Evolutionary conservation across 352 stramenopile genomes (phyloP).

Genomic region (Pythium aquatile): DNA sequence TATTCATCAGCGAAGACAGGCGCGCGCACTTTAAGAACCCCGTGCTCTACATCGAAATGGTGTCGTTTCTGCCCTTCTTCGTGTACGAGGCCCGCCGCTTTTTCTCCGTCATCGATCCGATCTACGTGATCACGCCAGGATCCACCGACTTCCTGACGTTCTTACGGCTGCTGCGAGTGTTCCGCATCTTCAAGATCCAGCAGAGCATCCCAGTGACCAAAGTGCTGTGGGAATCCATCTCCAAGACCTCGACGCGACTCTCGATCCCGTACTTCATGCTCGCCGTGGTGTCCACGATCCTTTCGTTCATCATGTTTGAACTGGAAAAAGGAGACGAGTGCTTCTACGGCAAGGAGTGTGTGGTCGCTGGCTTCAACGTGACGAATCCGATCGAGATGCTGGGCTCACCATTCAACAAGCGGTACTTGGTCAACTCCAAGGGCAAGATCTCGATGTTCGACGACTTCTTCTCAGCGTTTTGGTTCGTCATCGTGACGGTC

Average conservation of each 20-base stretch:
- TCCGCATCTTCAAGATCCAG: constrained; percentile 78
- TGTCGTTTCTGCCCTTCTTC: constrained; percentile 71
- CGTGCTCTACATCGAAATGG: constrained; percentile 58
- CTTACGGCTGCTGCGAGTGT: constrained; percentile 54
- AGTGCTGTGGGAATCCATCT: constrained; percentile 76
- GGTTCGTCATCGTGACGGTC: constrained; percentile 83
- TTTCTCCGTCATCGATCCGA: constrained; percentile 32
- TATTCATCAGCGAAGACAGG: constrained; percentile 42
- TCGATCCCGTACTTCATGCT: constrained; percentile 84
- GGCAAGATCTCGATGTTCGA: constrained; percentile 69
- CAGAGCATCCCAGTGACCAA: constrained; percentile 77
- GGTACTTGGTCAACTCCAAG: constrained; percentile 70
- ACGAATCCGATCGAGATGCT: constrained; percentile 50
- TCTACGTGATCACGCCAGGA: constrained; percentile 67
- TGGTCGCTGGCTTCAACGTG: constrained; percentile 57
- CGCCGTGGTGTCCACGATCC: constrained; percentile 65
- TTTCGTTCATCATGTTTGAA: constrained; percentile 80
- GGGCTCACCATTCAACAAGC: constrained; percentile 56
- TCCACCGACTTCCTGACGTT: constrained; percentile 65
- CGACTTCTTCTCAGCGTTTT: constrained; percentile 82
- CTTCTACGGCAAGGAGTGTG: constrained; percentile 67
- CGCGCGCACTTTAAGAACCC: constrained; percentile 65
- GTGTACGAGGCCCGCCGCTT: constrained; percentile 49
- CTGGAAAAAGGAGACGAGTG: constrained; percentile 77
- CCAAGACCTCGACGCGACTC: constrained; percentile 72